Conservation (phyloP, 2,329 filamentous ascomycete species). For the Akanthomyces lecanii region DNA sequence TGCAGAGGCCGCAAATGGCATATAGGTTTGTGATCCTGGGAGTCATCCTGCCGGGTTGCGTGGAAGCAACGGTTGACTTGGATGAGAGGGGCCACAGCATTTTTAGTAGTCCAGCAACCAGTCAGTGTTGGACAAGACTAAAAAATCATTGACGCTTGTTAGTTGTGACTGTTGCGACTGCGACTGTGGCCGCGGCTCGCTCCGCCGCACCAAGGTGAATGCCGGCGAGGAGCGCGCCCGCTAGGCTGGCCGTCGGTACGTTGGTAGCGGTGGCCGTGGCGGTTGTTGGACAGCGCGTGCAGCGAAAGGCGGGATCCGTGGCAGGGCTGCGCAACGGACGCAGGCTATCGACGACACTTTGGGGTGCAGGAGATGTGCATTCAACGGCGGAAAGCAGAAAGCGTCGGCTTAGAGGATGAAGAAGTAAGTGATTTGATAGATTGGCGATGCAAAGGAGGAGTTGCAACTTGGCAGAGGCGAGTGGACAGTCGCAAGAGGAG, state of each 20-base stretch:
- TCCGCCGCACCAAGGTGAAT: constrained; percentile 5
- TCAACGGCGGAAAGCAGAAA: background rate
- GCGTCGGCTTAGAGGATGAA: background rate
- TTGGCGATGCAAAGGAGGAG: background rate
- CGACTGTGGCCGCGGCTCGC: constrained; percentile 1
- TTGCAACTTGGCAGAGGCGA: background rate
- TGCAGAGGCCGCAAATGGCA: constrained; percentile 24
- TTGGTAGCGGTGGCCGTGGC: background rate
- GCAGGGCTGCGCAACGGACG: background rate
- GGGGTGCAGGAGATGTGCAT: too few relatives aligned
- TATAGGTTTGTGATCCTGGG: constrained; percentile 23
- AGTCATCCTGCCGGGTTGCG: background rate
- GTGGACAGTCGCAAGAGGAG: background rate
- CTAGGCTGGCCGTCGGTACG: background rate
- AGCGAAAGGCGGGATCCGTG: background rate
- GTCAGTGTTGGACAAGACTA: background rate
- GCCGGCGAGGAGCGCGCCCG: background rate
- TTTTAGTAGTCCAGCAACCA: background rate
- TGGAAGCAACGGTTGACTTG: constrained; percentile 3
- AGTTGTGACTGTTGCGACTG: background rate
- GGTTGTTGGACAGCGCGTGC: background rate
- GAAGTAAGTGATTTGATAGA: background rate
- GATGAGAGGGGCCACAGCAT: constrained; percentile 11
- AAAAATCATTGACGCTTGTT: background rate
- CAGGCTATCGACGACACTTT: too few relatives aligned